Conservation (phyloP, 352 stramenopile species). For the Phytophthora macrochlamydospora region DNA sequence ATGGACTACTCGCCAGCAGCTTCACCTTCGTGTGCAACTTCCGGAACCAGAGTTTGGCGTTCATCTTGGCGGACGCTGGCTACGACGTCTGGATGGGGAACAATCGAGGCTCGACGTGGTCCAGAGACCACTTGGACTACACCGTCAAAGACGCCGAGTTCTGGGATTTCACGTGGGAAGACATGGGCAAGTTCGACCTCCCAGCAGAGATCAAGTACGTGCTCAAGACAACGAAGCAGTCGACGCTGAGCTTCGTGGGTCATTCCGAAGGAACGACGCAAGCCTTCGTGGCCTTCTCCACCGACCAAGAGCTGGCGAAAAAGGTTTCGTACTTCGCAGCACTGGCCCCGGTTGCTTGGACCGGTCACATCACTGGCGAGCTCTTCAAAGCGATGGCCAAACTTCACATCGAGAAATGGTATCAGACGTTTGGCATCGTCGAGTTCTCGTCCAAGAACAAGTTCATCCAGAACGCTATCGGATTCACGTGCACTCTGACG, state of each 20-base stretch:
- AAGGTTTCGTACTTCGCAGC: conserved; percentile 59
- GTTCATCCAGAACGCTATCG: conserved; percentile 34
- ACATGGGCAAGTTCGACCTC: conserved; percentile 59
- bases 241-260: conserved; percentile 48
- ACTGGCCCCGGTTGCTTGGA: conserved; percentile 45
- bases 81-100: conserved; percentile 66
- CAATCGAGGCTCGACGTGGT: conserved; percentile 67
- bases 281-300: conserved; percentile 53
- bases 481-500: conserved; percentile 39
- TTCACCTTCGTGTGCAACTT: conserved; percentile 59
- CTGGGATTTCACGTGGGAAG: conserved; percentile 60
- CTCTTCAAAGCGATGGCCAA: conserved; percentile 39
- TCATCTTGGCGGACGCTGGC: conserved; percentile 50
- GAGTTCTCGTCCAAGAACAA: conserved; percentile 41
- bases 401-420: conserved; percentile 40
- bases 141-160: conserved; percentile 35
- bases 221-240: conserved; percentile 28
- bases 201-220: conserved; percentile 55
- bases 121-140: conserved; percentile 49
- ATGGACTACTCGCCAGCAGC: conserved; percentile 56
- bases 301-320: conserved; percentile 48
- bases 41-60: conserved; percentile 56
- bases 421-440: conserved; percentile 34
- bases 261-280: conserved; percentile 59
- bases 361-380: conserved; percentile 35